Conservation (phyloP, 208 protist genomes). For the Zelonia costaricensis region DNA sequence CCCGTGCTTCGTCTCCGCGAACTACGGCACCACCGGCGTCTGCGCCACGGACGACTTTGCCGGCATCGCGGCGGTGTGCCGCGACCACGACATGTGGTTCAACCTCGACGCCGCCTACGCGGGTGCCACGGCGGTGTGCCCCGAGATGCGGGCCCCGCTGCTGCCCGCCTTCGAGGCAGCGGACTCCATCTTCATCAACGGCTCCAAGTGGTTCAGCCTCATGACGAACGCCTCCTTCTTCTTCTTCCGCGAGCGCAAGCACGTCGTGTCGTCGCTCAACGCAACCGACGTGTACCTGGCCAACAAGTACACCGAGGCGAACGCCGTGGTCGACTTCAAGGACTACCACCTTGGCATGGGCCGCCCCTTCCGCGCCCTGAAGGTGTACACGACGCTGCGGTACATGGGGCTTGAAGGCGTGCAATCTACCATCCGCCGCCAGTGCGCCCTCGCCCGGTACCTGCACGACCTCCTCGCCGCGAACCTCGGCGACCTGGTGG, state of each 20-base stretch:
- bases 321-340: slow-evolving; percentile 55
- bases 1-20: slow-evolving; percentile 53
- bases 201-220: slow-evolving; percentile 55
- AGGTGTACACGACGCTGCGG: slow-evolving; percentile 60
- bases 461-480: slow-evolving; percentile 24
- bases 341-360: slow-evolving; percentile 74
- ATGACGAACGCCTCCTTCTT: slow-evolving; percentile 50
- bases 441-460: slow-evolving; percentile 40
- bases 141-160: slow-evolving; percentile 46
- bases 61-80: slow-evolving; percentile 34
- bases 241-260: slow-evolving; percentile 44
- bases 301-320: slow-evolving; percentile 39
- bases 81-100: slow-evolving; percentile 48
- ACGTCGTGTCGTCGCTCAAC: slow-evolving; percentile 49
- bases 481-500: slow-evolving; percentile 11
- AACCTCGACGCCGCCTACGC: slow-evolving; percentile 71
- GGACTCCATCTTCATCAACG: slow-evolving; percentile 63
- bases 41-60: slow-evolving; percentile 55
- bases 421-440: slow-evolving; percentile 42
- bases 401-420: slow-evolving; percentile 61
- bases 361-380: slow-evolving; percentile 62
- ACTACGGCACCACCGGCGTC: slow-evolving; percentile 58
- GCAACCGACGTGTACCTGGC: slow-evolving; percentile 43
- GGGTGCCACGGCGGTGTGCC: slow-evolving; percentile 49
- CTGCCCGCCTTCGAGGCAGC: slow-evolving; percentile 28